Percentiles rank a stretch among this genome's conserved stretches.
These are phyloP conservation scores for Neurospora sp. DNA, from an alignment of 495 filamentous ascomycete species.

Conservation along the genomic window DNA sequence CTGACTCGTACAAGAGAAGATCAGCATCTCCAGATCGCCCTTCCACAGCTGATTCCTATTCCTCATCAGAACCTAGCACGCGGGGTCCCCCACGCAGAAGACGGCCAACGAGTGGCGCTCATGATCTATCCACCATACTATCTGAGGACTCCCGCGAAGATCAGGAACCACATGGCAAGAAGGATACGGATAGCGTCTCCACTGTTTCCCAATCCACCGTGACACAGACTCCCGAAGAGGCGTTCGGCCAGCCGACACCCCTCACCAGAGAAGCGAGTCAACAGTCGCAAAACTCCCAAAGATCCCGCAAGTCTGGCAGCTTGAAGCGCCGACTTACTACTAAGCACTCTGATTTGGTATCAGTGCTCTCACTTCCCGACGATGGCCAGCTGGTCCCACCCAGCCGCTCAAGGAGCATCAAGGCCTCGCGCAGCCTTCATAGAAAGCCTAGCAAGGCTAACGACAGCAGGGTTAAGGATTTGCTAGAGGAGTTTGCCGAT, in stretches of 20 bases:
- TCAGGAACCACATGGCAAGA: constrained; percentile 15
- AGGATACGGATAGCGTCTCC: constrained; percentile 30
- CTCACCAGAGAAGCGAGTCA: constrained; percentile 30
- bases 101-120: constrained; percentile 52
- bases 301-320: constrained; percentile 22
- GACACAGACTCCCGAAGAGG: constrained; percentile 30
- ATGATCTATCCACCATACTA: constrained; percentile 64
- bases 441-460: constrained; percentile 54
- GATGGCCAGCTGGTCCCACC: constrained; percentile 40
- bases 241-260: constrained; percentile 27
- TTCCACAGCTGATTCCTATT: constrained; percentile 23
- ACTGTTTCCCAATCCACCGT: constrained; percentile 40
- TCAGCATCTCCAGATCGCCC: constrained; percentile 24
- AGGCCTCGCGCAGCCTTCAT: constrained; percentile 62
- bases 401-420: constrained; percentile 45
- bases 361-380: constrained; percentile 70
- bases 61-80: constrained; percentile 16
- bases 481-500: constrained; percentile 69
- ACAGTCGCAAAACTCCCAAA: background rate
- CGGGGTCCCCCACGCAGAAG: constrained; percentile 28
- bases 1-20: constrained; percentile 15
- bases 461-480: constrained; percentile 56
- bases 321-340: constrained; percentile 76
- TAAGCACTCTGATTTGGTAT: constrained; percentile 88
- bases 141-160: constrained; percentile 49